These are phyloP conservation scores for Tieghemiomyces parasiticus DNA, from an alignment of 192 early-diverging fungal species.

Conservation along the genomic window DNA sequence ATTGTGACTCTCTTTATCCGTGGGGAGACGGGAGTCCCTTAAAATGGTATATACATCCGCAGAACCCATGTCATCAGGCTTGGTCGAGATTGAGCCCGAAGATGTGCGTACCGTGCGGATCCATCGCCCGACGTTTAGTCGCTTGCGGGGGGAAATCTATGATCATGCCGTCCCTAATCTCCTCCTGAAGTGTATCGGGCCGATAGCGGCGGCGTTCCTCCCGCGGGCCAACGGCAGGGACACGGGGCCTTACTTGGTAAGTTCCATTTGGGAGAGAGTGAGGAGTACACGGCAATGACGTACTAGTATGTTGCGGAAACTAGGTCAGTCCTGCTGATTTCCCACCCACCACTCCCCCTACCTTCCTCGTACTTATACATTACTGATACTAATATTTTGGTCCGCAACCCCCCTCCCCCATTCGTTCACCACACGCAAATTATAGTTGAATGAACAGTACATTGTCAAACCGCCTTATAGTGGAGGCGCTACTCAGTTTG, in stretches of 20 bases:
- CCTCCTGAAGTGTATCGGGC: neutral
- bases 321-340: neutral
- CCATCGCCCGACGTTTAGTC: neutral
- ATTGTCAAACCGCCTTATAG: conserved; percentile 5
- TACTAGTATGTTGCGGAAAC: neutral
- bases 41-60: too few species aligned
- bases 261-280: too few species aligned
- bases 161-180: neutral
- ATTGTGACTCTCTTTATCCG: neutral
- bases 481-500: neutral
- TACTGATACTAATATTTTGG: neutral
- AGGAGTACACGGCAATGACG: neutral
- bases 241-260: neutral
- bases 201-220: neutral
- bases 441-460: conserved; percentile 9
- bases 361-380: neutral
- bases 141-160: neutral
- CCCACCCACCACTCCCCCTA: too few species aligned
- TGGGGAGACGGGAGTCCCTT: too few species aligned
- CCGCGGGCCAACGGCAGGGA: too few species aligned
- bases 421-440: neutral
- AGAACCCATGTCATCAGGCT: neutral
- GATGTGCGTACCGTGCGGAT: neutral
- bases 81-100: neutral
- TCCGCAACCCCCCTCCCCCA: neutral